A percentile compares a stretch with the other conserved stretches of the same genome.
These are phyloP conservation scores for Escovopsis sp. DNA, from an alignment of 2,329 filamentous ascomycete species.

Conservation along the genomic window DNA sequence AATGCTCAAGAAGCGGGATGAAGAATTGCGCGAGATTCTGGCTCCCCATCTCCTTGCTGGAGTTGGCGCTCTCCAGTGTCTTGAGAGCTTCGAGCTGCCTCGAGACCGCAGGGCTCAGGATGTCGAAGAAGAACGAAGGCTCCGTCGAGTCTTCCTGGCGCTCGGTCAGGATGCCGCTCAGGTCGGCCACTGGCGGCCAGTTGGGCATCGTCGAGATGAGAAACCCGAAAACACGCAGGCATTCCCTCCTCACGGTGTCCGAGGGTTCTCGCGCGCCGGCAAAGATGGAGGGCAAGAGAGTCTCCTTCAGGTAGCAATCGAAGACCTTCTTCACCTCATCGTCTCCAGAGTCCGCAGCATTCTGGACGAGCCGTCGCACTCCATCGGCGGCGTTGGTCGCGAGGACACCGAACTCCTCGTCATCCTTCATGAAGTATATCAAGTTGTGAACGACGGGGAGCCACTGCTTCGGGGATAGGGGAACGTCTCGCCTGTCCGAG, in stretches of 20 bases:
- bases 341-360: conserved; percentile 28
- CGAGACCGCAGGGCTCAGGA: conserved; percentile 78
- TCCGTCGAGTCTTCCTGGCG: conserved; percentile 49
- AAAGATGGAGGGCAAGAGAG: conserved; percentile 64
- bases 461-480: conserved; percentile 64
- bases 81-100: conserved; percentile 73
- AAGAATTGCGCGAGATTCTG: conserved; percentile 76
- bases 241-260: conserved; percentile 73
- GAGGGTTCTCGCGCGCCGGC: conserved; percentile 62
- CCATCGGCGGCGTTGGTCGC: conserved; percentile 66
- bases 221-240: conserved; percentile 63
- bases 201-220: conserved; percentile 56
- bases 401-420: conserved; percentile 78
- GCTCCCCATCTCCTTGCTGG: conserved; percentile 49
- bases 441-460: conserved; percentile 77
- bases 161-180: conserved; percentile 50
- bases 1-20: conserved; percentile 84
- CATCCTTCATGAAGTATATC: conserved; percentile 70
- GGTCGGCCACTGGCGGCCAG: conserved; percentile 59
- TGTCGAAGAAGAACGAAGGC: conserved; percentile 77
- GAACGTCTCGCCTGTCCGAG: conserved; percentile 42
- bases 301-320: conserved; percentile 42
- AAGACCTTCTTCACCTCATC: conserved; percentile 28
- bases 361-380: conserved; percentile 63
- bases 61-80: conserved; percentile 55